These are phyloP conservation scores for Boletus rubroflammeus DNA, from an alignment of 768 basidiomycete species.

Conservation along the genomic window DNA sequence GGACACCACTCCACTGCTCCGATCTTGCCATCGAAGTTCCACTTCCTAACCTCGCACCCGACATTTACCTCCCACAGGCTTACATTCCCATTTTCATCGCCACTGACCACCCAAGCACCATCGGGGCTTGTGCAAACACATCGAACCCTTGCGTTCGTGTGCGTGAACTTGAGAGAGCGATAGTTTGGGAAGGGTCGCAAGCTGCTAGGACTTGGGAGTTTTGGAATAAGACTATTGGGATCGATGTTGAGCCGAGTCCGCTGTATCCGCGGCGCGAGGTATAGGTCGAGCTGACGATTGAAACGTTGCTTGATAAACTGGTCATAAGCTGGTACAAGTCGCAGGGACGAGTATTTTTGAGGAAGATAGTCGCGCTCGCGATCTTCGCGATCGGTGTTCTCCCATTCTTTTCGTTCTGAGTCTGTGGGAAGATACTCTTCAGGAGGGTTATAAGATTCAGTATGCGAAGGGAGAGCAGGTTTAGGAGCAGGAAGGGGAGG, in stretches of 20 bases:
- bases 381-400: constrained; percentile 80
- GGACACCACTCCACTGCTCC: constrained; percentile 94
- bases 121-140: constrained; percentile 80
- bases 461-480: constrained; percentile 79
- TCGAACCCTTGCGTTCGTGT: constrained; percentile 65
- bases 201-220: constrained; percentile 88
- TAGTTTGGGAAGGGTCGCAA: constrained; percentile 94
- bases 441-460: constrained; percentile 99
- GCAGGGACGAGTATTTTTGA: constrained; percentile 77
- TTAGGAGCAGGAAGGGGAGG: constrained; percentile 95
- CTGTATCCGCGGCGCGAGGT: constrained; percentile 91
- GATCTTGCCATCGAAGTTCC: constrained; percentile 78
- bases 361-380: constrained; percentile 87
- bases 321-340: constrained; percentile 89
- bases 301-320: constrained; percentile 93
- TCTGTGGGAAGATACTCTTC: constrained; percentile 91
- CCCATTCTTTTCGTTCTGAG: constrained; percentile 79
- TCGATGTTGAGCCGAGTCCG: constrained; percentile 87
- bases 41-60: constrained; percentile 83
- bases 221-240: constrained; percentile 87
- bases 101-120: constrained; percentile 88
- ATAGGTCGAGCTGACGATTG: constrained; percentile 89
- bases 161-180: constrained; percentile 65
- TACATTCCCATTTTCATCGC: constrained; percentile 84
- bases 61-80: constrained; percentile 90